Percentiles rank a stretch among this genome's conserved stretches.
phyloP scores from a whole-genome alignment of 768 basidiomycete genomes.

The Russula virescens region DNA sequence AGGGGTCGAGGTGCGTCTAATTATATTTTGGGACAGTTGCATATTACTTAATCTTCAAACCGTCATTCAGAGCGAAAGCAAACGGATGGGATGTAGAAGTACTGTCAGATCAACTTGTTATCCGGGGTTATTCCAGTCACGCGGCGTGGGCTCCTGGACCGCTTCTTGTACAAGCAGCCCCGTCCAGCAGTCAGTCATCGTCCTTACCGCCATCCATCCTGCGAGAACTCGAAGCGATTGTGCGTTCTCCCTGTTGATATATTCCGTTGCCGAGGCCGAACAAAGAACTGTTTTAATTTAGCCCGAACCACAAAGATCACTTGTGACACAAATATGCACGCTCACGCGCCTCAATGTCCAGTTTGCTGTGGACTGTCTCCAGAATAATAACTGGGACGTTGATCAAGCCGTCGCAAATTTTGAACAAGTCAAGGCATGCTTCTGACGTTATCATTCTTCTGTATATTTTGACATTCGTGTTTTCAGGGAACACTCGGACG shows the following conservation, averaged over 20 bases:
- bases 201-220: constrained; percentile 37
- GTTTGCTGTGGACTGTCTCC: constrained; percentile 80
- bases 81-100: constrained; percentile 89
- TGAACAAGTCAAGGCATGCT: constrained; percentile 75
- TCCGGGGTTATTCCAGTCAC: constrained; percentile 79
- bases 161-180: constrained; percentile 60
- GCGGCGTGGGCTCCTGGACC: constrained; percentile 76
- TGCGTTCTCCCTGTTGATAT: constrained; percentile 36
- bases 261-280: constrained; percentile 14
- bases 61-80: constrained; percentile 53
- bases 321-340: constrained; percentile 64
- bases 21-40: not conserved
- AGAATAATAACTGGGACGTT: constrained; percentile 80
- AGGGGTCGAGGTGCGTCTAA: constrained; percentile 71
- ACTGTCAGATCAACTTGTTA: constrained; percentile 79
- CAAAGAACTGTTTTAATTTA: constrained; percentile 38
- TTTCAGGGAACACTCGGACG: constrained; percentile 27
- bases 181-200: constrained; percentile 27
- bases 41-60: constrained; percentile 21
- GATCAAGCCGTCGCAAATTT: constrained; percentile 79
- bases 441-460: constrained; percentile 46
- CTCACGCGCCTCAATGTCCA: constrained; percentile 74
- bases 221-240: constrained; percentile 49
- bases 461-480: constrained; percentile 3
- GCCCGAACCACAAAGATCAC: constrained; percentile 64